Percentiles rank a stretch among this genome's conserved stretches.
Conservation (phyloP, 441 rosid genomes). For the Omphalea diandra region DNA sequence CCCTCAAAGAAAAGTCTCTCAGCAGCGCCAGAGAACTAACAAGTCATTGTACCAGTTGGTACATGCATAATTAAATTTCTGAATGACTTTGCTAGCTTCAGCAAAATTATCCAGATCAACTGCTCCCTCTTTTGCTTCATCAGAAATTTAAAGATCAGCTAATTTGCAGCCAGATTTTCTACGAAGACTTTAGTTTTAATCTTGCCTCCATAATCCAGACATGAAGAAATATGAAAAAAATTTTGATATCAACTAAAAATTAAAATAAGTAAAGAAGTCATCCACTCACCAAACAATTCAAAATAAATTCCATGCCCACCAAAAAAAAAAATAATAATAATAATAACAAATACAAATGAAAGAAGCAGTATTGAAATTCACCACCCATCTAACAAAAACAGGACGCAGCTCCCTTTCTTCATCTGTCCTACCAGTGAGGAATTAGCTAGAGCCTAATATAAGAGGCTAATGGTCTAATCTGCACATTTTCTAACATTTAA, state of each 20-base stretch:
- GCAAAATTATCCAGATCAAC: not conserved
- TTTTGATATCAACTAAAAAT: no score
- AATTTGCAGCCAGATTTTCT: not conserved
- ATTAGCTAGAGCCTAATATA: conserved; percentile 15
- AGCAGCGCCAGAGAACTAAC: no score
- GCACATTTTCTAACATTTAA: conserved; percentile 13
- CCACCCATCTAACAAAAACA: not conserved
- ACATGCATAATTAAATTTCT: no score
- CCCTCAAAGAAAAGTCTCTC: not conserved
- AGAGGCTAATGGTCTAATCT: conserved; percentile 8
- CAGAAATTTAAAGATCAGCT: not conserved
- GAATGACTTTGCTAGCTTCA: no score
- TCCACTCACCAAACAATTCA: not conserved
- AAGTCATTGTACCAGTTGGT: no score
- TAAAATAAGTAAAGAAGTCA: no score
- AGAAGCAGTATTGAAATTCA: not conserved
- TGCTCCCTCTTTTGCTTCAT: not conserved
- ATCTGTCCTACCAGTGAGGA: conserved; percentile 16
- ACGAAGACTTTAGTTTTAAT: no score
- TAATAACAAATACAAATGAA: not conserved
- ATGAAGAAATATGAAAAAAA: no score
- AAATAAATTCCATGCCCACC: no score
- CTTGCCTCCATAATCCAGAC: no score
- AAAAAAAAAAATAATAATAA: no score
- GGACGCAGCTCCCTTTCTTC: conserved; percentile 7